Evolutionary conservation across 179 eudicot genomes (phyloP).

Genomic region (Drosera spatulata): DNA sequence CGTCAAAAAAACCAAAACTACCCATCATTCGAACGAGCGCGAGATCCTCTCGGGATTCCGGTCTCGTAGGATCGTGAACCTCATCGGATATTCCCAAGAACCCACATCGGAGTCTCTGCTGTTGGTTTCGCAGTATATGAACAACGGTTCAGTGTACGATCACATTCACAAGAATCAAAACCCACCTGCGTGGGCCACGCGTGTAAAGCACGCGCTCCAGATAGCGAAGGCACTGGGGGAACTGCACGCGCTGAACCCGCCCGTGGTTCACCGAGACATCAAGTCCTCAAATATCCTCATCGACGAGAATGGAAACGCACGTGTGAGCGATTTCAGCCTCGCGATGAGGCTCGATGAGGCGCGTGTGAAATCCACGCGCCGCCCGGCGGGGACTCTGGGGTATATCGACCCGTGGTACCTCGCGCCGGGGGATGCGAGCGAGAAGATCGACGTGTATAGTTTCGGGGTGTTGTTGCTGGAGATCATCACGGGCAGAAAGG

Average conservation of each 20-base stretch:
- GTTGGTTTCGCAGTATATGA: slow-evolving; percentile 66
- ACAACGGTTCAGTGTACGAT: slow-evolving; percentile 66
- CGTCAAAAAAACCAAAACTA: slow-evolving; percentile 32
- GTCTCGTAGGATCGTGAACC: slow-evolving; percentile 41
- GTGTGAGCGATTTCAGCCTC: slow-evolving; percentile 73
- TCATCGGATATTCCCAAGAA: slow-evolving; percentile 42
- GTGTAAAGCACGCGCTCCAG: slow-evolving; percentile 50
- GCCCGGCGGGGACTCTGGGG: slow-evolving; percentile 86
- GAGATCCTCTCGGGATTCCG: slow-evolving; percentile 43
- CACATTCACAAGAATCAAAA: slow-evolving; percentile 22
- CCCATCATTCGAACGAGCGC: slow-evolving; percentile 40
- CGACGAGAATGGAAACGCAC: slow-evolving; percentile 36
- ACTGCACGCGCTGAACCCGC: slow-evolving; percentile 51
- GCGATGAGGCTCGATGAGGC: slow-evolving; percentile 65
- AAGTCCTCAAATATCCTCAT: slow-evolving; percentile 69
- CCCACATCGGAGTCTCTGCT: slow-evolving; percentile 10
- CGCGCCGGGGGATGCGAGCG: slow-evolving; percentile 57
- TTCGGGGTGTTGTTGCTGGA: slow-evolving; percentile 71
- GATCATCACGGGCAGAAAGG: slow-evolving; percentile 63
- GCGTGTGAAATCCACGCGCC: slow-evolving; percentile 36
- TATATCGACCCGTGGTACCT: slow-evolving; percentile 77
- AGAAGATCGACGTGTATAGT: slow-evolving; percentile 71
- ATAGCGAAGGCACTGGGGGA: slow-evolving; percentile 41
- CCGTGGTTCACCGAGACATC: slow-evolving; percentile 71
- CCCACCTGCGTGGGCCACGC: slow-evolving; percentile 31